phyloP scores from a whole-genome alignment of 257 asterid species.

The Solanum medicagineum region DNA sequence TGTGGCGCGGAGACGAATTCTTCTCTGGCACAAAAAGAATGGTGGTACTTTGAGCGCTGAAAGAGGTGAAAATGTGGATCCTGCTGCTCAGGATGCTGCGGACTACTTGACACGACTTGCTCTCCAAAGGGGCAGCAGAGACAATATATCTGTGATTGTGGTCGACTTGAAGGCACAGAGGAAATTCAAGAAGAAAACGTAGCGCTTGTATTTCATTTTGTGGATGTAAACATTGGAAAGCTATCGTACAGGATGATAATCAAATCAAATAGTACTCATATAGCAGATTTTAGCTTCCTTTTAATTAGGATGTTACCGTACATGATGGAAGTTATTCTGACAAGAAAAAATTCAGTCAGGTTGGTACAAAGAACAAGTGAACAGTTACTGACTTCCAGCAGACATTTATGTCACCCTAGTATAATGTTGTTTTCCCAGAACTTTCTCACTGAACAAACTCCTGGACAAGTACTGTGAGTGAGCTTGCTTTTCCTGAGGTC shows the following conservation, averaged over 20 bases:
- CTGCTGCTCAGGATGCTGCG: slow-evolving; percentile 66
- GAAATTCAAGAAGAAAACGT: slow-evolving; percentile 42
- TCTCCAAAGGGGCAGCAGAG: slow-evolving; percentile 54
- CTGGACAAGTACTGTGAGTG: background rate
- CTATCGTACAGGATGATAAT: background rate
- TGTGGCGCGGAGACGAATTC: slow-evolving; percentile 41
- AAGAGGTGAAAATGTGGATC: slow-evolving; percentile 32
- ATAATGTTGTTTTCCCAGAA: background rate
- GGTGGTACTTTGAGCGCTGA: slow-evolving; percentile 16
- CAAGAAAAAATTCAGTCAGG: background rate
- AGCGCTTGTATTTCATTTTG: background rate
- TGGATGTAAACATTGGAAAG: background rate
- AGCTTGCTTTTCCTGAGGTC: background rate
- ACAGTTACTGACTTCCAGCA: background rate
- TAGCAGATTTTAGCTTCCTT: background rate
- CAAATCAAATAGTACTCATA: background rate
- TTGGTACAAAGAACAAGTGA: background rate
- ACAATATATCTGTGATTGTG: slow-evolving; percentile 58
- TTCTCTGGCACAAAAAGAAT: slow-evolving; percentile 58
- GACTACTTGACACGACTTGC: slow-evolving; percentile 47
- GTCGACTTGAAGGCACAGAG: slow-evolving; percentile 60
- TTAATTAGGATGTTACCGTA: background rate
- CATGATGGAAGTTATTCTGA: background rate
- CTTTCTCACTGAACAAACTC: background rate
- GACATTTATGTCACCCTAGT: background rate